Percentiles rank a stretch among this genome's conserved stretches.
These are phyloP conservation scores for Tritrichomonas foetus DNA, from an alignment of 208 protist genomes.

Conservation along the genomic window DNA sequence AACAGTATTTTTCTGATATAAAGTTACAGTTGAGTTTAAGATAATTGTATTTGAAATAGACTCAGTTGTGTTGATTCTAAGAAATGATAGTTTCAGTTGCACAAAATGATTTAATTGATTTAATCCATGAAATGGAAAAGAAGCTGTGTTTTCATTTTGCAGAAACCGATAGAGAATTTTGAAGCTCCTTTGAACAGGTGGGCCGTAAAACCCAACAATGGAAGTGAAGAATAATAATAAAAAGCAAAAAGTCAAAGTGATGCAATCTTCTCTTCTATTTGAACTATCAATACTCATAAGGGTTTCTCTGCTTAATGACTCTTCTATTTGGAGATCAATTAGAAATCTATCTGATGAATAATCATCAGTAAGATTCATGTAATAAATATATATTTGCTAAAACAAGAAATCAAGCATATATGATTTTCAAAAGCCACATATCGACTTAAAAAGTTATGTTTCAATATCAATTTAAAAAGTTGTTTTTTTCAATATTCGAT, in stretches of 20 bases:
- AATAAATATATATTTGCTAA: no score
- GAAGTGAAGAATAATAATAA: background rate
- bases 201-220: background rate
- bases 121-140: background rate
- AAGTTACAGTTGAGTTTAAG: background rate
- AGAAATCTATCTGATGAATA: background rate
- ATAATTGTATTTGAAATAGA: background rate
- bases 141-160: background rate
- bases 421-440: no score
- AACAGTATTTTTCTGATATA: background rate
- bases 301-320: background rate
- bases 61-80: background rate
- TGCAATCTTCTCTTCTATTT: background rate
- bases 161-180: background rate
- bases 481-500: no score
- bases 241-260: background rate
- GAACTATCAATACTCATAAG: background rate
- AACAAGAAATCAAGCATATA: no score
- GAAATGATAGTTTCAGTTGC: background rate
- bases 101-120: background rate
- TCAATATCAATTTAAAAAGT: no score
- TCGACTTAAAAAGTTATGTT: no score
- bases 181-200: background rate
- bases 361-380: no score
- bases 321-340: slow-evolving; percentile 38